Evolutionary conservation across 768 basidiomycete species (phyloP), one percentile per base, ranked within the genome.

Genomic region (Amanita molliuscula): DNA sequence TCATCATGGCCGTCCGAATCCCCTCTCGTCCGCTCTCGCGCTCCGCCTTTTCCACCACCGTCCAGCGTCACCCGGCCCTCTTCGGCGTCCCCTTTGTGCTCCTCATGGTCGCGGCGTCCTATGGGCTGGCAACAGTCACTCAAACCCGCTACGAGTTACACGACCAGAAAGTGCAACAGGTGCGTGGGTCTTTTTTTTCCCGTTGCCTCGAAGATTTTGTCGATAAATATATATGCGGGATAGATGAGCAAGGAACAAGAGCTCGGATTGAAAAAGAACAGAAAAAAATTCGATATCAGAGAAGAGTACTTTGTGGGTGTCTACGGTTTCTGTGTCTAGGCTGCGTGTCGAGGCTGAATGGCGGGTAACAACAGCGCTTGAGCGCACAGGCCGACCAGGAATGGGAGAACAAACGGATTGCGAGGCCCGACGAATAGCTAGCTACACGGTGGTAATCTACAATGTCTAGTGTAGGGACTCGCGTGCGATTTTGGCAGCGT

Each of bases 251-350:
- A 81, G 54, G 84, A 92, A 61, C 80, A 93, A 56, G 84, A 88
- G 54, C 71, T 94, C 18, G 76, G 80, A 8, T 69, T 93, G 58
- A 74, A 82, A 54, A 78, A 74, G 48, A 67, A 75, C 44, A 74
- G 84, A 66, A 85, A 83, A 68, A 86, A 81, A 69, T 82, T 96
- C 52, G 94, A 98, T 65, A 87, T 96, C 15, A 72, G 90, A 48
- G 95, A 97, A 62, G 94, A 96, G 61, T 99, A 98, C 65, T 97
- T 84, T 61, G 94, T 96, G 67, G 67, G 91, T 81, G 23, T 44
- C 20, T 10, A 23, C 33, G 6, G 6, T 26, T 28, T 31, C 52
- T 16, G 11, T 26, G 2, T 21, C 9, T 21, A 5, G 0, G 38
- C 10, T 46, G 49, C 10, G 13, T 41, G 29, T n/a, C n/a, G n/a